Base-by-base conservation (phyloP, 371 early-diverging fungal genomes). In the Mucor irregularis region DNA sequence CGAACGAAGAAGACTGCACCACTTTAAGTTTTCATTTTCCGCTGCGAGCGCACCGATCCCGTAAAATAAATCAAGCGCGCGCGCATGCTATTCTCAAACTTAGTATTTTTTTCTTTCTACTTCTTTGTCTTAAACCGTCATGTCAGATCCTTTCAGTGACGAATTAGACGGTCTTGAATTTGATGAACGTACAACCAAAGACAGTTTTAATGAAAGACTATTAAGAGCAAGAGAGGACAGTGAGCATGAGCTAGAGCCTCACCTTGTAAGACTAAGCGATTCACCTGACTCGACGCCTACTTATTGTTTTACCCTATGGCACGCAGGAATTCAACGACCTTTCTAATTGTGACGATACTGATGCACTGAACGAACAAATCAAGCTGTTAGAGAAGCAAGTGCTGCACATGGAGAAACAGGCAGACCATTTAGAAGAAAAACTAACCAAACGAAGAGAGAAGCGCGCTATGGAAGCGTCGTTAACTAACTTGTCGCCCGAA, bases 401-500 rank as follows among this genome's bases (percentile, higher is more conserved):
- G 8, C 16, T 34, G 11, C 39, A 11, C 14, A 50, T 62, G 19
- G 62, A 74, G 22, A 33, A 19, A 4, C 34, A 68, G 28, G 69
- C 69, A 1, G 31, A 21, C 0, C 33, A 39, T 4, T 44, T 64
- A 22, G 47, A 65, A 40, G 10, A 60, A 4, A 46, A 66, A 38
- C 22, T 76, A 29, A 39, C 8, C 13, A 14, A n/a, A 7, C 35
- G 59, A 21, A 55, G 38, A 55, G 53, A 35, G 25, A 49, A 50
- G 40, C 40, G 76, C 30, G 33, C 45, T 0, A 16, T 47, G n/a
- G 70, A 76, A 55, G 64, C 72, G 0, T 30, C 38, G 2, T 10
- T 76, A 2, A 43, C 62, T 8, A 72, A 72, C 13, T 35, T 76
- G 66, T 68, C 76, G 33, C 72, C 76, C 16, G 72, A 69, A 17